Base-by-base conservation (phyloP, 345 rosid species). In the Populus ilicifolia region DNA sequence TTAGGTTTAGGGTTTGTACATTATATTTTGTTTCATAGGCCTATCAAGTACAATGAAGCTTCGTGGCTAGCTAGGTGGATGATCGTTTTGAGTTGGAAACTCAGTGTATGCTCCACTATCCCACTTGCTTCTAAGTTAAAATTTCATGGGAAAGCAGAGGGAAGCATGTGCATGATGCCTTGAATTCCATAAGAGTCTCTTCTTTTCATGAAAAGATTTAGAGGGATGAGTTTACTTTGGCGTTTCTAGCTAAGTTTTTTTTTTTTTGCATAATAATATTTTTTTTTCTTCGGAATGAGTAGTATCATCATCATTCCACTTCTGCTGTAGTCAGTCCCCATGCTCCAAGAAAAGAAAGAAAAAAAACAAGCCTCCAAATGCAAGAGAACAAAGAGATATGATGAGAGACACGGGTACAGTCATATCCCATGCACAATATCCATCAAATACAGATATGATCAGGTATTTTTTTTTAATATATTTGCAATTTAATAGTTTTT, bases 91-190 rank as follows among this genome's bases (percentile, higher is more conserved):
- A 80, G 84, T 82, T 74, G 78, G 80, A 69, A 80, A 84, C 71
- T 69, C 25, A 16, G 52, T 56, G 64, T 30, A 74, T 72, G 59
- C 56, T 80, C 89, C 86, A 44, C 82, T n/a, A 16, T 48, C 75
- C 80, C 85, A 82, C 79, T 81, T 68, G 81, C 62, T 77, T 67
- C 43, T 56, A 20, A 65, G 80, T 54, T 41, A 81, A 83, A 81
- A 10, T 50, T 81, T 83, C 70, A 70, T 70, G 83, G 84, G 83
- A 80, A 82, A 79, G 81, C 33, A 79, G 80, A 79, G 82, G 82
- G 79, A 43, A 82, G 87, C 92, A 89, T 87, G 92, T 91, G 96
- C 89, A 79, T 78, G 85, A 77, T 86, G 81, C 90, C 87, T 82
- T 84, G 91, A 88, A 80, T 81, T 88, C 86, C 90, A 84, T 82